A percentile compares a stretch with the other conserved stretches of the same genome.
These are phyloP conservation scores for Neopestalotiopsis rosae DNA, from an alignment of 2,329 filamentous ascomycete species.

Conservation along the genomic window DNA sequence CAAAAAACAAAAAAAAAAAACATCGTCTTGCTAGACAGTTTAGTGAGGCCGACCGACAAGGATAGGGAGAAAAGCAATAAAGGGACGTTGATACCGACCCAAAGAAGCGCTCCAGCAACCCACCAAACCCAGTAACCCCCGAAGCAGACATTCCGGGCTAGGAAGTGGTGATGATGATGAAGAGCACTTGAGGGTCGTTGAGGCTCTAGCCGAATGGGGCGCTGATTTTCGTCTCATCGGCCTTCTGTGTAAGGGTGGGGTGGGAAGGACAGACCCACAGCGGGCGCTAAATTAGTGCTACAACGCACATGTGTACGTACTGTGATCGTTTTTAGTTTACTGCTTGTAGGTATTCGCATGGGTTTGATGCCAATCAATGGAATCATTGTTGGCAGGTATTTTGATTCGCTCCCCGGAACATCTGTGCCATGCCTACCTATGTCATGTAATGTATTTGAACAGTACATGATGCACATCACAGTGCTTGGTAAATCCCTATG, in stretches of 20 bases:
- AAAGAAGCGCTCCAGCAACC: not conserved
- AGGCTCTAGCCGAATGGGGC: not conserved
- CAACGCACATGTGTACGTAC: no score
- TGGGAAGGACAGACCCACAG: slow-evolving; percentile 6
- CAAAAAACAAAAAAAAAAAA: not conserved
- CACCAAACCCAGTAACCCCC: not conserved
- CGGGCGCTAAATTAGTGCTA: slow-evolving; percentile 8
- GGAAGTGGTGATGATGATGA: not conserved
- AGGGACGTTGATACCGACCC: not conserved
- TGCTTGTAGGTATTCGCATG: no score
- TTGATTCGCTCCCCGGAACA: no score
- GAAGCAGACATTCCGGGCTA: not conserved
- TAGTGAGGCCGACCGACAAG: not conserved
- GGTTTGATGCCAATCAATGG: no score
- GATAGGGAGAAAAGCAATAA: not conserved
- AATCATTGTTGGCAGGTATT: no score
- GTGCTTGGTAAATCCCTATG: no score
- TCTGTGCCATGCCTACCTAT: no score
- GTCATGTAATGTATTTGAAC: no score
- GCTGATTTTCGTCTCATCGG: not conserved
- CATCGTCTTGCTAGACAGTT: not conserved
- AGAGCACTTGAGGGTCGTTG: not conserved
- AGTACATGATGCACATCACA: no score
- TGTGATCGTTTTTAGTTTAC: no score
- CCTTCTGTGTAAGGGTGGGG: not conserved